Evolutionary conservation across 2,329 filamentous ascomycete species (phyloP).

Genomic region (Grosmannia serpens): DNA sequence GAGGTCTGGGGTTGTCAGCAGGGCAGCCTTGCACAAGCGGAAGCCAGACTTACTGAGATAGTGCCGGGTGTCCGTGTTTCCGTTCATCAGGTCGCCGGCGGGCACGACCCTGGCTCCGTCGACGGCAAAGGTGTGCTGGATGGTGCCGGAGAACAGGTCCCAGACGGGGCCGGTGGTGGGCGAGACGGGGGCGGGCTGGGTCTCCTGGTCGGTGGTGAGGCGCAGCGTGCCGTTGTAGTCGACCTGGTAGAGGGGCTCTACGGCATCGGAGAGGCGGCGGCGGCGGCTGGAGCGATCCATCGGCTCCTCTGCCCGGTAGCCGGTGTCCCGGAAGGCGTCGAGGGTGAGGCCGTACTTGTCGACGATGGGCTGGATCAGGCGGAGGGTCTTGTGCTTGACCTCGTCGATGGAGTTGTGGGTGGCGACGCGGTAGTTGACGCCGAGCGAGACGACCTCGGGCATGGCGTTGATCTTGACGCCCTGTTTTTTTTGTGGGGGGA

Average conservation of each 20-base stretch:
- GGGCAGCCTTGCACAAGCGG: too few relatives aligned
- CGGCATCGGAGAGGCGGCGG: not conserved
- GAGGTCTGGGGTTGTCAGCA: conserved; percentile 15
- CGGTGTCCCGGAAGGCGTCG: conserved; percentile 30
- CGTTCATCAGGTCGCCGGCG: conserved; percentile 37
- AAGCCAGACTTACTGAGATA: conserved; percentile 18
- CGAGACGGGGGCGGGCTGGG: conserved; percentile 23
- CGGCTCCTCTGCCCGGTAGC: not conserved
- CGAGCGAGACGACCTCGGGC: conserved; percentile 44
- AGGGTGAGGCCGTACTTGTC: conserved; percentile 45
- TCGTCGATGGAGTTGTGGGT: conserved; percentile 39
- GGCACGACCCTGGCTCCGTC: conserved; percentile 28
- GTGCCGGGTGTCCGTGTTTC: conserved; percentile 37
- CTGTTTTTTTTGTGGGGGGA: not conserved
- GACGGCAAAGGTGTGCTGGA: conserved; percentile 17
- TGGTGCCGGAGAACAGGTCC: conserved; percentile 18
- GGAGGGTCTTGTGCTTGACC: conserved; percentile 38
- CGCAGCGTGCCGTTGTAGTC: conserved; percentile 29
- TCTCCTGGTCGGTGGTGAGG: conserved; percentile 21
- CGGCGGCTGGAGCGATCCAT: not conserved
- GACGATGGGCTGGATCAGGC: conserved; percentile 35
- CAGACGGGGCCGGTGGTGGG: conserved; percentile 19
- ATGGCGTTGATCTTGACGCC: conserved; percentile 58
- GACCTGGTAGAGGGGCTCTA: conserved; percentile 22
- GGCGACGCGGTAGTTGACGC: conserved; percentile 51